phyloP scores from a whole-genome alignment of 2,329 filamentous ascomycete genomes.

The Colletotrichum sp. region DNA sequence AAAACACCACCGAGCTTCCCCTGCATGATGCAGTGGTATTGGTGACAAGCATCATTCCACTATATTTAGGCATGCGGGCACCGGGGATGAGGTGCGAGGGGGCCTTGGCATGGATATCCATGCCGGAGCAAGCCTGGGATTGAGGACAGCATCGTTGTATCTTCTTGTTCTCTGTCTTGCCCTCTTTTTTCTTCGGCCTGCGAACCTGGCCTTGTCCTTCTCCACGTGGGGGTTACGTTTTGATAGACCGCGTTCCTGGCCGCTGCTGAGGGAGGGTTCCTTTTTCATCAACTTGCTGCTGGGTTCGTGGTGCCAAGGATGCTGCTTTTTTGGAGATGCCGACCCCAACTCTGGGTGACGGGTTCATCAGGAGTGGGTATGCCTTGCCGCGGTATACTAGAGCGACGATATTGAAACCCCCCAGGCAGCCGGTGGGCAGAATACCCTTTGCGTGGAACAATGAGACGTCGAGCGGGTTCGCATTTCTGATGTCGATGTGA shows the following conservation, averaged over 20 bases:
- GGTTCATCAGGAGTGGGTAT: neutral
- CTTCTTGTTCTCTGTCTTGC: neutral
- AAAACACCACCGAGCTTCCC: slow-evolving; percentile 5
- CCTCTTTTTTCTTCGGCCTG: neutral
- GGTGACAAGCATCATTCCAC: slow-evolving; percentile 13
- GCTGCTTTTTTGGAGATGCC: neutral
- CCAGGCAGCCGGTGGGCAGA: neutral
- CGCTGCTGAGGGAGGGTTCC: neutral
- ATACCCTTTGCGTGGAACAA: slow-evolving; percentile 1
- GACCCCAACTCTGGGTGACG: neutral
- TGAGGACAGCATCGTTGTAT: neutral
- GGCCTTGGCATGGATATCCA: slow-evolving; percentile 16
- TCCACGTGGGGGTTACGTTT: slow-evolving; percentile 3
- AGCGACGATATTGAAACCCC: slow-evolving; percentile 3
- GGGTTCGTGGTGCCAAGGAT: neutral
- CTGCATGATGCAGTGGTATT: slow-evolving; percentile 21
- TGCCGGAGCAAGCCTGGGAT: neutral
- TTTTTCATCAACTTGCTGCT: neutral
- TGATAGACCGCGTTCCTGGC: neutral
- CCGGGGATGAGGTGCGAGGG: neutral
- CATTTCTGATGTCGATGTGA: neutral
- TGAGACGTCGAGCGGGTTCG: neutral
- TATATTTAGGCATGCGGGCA: slow-evolving; percentile 17
- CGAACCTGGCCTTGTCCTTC: neutral
- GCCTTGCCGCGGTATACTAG: neutral